A percentile compares a stretch with the other conserved stretches of the same genome.
Conservation (phyloP, 176 grass and related monocot genomes). For the Hordeum marinum region DNA sequence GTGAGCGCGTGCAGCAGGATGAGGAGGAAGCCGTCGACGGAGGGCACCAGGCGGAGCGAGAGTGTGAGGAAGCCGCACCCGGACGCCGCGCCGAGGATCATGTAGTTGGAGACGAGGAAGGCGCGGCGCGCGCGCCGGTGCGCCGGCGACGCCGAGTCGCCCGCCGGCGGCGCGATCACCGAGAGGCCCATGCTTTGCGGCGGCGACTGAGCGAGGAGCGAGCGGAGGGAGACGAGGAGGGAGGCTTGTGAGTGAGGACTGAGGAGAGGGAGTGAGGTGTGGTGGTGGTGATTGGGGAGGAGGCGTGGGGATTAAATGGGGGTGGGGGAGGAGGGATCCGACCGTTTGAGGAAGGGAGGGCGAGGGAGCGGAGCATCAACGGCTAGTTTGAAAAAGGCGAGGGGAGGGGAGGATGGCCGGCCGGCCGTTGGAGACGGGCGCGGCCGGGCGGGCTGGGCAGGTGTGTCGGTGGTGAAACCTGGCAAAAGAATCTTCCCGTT, state of each 20-base stretch:
- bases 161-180: constrained; percentile 55
- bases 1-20: constrained; percentile 89
- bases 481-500: background rate
- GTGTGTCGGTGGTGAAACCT: background rate
- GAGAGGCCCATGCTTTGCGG: constrained; percentile 55
- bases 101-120: constrained; percentile 93
- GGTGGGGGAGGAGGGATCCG: background rate
- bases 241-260: background rate
- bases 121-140: constrained; percentile 65
- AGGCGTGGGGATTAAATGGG: constrained; percentile 38
- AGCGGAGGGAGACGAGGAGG: background rate
- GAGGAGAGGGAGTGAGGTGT: constrained; percentile 14
- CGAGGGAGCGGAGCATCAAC: constrained; percentile 35
- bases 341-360: constrained; percentile 63
- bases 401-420: background rate
- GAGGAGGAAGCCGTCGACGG: constrained; percentile 88
- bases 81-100: constrained; percentile 82
- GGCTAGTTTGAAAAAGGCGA: constrained; percentile 48
- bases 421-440: constrained; percentile 32
- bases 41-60: constrained; percentile 89
- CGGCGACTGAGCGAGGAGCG: background rate
- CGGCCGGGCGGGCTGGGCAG: background rate
- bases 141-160: constrained; percentile 48
- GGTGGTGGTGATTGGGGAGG: background rate
- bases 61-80: constrained; percentile 96